Percentiles rank a stretch among this genome's conserved stretches.
Conservation (phyloP, 768 basidiomycete species). For the Mrakia hoshinonis region DNA sequence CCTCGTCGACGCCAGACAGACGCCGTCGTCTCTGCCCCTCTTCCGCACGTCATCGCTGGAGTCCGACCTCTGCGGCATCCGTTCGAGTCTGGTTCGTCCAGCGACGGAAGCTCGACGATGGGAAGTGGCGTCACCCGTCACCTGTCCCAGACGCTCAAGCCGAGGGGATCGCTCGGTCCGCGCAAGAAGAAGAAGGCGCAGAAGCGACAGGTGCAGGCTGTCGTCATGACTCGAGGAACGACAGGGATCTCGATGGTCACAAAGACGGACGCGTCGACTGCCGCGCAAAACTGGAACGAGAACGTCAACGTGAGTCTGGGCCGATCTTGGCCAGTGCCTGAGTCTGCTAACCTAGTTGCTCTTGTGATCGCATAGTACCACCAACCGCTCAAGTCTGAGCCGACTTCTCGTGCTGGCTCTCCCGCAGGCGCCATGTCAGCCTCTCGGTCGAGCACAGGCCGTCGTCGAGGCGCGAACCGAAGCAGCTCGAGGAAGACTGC, state of each 20-base stretch:
- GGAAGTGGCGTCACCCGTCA: not conserved
- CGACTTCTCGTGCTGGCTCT: not conserved
- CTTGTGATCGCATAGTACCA: not conserved
- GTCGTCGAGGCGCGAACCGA: not conserved
- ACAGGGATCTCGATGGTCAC: conserved; percentile 1
- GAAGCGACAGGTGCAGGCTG: not conserved
- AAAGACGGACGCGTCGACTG: conserved; percentile 17
- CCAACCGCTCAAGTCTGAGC: not conserved
- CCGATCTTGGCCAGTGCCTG: not conserved
- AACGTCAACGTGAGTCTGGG: conserved; percentile 12
- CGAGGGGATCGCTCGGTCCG: not conserved
- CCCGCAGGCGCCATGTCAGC: not conserved
- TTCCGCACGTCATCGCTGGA: conserved; percentile 6
- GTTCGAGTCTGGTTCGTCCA: not conserved
- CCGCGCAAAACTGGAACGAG: conserved; percentile 27
- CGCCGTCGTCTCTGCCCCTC: conserved; percentile 12
- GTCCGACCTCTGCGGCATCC: conserved; percentile 9
- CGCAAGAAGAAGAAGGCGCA: not conserved
- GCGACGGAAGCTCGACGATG: conserved; percentile 13
- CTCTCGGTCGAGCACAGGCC: conserved; percentile 8
- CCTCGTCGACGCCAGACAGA: conserved; percentile 3
- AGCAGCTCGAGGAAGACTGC: not conserved
- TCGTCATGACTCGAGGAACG: conserved; percentile 25
- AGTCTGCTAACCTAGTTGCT: not conserved
- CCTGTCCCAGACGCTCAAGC: not conserved